Evolutionary conservation across 345 rosid species (phyloP), one percentile per base, ranked within the genome.

Genomic region (Eucalyptus cloeziana): DNA sequence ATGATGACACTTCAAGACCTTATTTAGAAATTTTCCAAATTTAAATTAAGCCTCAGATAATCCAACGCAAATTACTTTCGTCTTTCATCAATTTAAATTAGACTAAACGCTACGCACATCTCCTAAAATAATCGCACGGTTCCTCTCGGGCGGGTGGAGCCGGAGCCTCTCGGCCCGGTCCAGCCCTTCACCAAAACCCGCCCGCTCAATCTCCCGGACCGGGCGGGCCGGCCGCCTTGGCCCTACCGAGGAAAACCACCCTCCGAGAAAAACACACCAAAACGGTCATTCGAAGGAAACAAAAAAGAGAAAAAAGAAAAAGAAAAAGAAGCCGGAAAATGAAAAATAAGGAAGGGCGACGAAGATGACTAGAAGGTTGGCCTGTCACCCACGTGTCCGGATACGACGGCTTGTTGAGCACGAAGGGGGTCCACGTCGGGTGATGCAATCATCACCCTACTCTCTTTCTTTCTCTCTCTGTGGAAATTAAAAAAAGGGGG

Each of bases 361-460:
- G 30, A 27, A 56, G 47, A 49, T 43, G n/a, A 54, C 45, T 43
- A 64, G 87, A 40, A 47, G 88, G 69, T 27, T 50, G 88, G 90
- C 44, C 86, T 37, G 90, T 89, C 90, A 25, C 47, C 87, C 90
- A 89, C 90, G 90, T 89, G 90, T 86, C 69, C 16, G 88, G 54
- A 49, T 15, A 49, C 13, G 50, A 86, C 69, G 87, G 81, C 49
- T 19, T 21, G 40, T 13, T 50, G 69, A n/a, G n/a, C 14, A 45
- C 43, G 30, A 8, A 40, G 86, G 69, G 69, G 86, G 88, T 51
- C 88, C 88, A 51, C 83, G 49, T 67, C 19, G 44, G 87, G 87
- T 89, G 90, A 85, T 86, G 90, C 40, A 11, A 88, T 89, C 90
- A 89, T 69, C 43, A 25, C 87, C 54, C 71, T 88, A 7, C 76